Percentiles rank a stretch among this genome's conserved stretches.
Evolutionary conservation across 108 stramenopile species (phyloP).

Genomic region (Pseudonitzschia multistriata): DNA sequence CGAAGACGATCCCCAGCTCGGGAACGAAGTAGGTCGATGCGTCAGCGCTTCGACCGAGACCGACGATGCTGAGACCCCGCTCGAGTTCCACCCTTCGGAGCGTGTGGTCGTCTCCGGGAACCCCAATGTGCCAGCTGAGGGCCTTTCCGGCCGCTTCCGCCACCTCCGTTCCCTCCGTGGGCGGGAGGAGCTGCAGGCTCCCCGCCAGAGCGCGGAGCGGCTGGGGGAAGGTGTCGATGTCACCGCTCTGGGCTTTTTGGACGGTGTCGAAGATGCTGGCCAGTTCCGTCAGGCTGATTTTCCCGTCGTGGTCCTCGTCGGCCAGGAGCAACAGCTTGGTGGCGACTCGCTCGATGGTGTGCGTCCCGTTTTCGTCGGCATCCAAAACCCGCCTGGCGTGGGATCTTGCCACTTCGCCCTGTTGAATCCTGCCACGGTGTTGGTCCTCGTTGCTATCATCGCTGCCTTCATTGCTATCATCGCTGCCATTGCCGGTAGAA

Average conservation of each 20-base stretch:
- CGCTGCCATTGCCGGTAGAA: not conserved
- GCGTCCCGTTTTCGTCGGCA: slow-evolving; percentile 39
- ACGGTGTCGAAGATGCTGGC: slow-evolving; percentile 54
- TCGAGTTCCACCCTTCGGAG: slow-evolving; percentile 44
- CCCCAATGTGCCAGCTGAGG: slow-evolving; percentile 44
- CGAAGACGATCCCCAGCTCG: slow-evolving; percentile 52
- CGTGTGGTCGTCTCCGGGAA: slow-evolving; percentile 61
- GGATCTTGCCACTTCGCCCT: slow-evolving; percentile 35
- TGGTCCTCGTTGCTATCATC: not conserved
- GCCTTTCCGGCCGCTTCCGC: slow-evolving; percentile 37
- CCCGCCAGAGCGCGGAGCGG: slow-evolving; percentile 55
- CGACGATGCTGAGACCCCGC: slow-evolving; percentile 38
- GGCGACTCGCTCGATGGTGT: slow-evolving; percentile 56
- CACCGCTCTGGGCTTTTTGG: slow-evolving; percentile 31
- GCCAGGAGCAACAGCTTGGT: slow-evolving; percentile 47
- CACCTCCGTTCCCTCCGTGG: slow-evolving; percentile 34
- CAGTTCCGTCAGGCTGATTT: slow-evolving; percentile 39
- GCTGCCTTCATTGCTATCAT: not conserved
- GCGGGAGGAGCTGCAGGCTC: slow-evolving; percentile 51
- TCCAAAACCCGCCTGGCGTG: slow-evolving; percentile 53
- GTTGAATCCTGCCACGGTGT: not conserved
- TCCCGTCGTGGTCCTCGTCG: slow-evolving; percentile 47
- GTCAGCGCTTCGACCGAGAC: slow-evolving; percentile 45
- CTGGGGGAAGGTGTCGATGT: slow-evolving; percentile 44
- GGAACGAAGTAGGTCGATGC: slow-evolving; percentile 58